Percentiles rank a stretch among this genome's conserved stretches.
Conservation (phyloP, 1,284 basidiomycete species). For the Ganoderma boninense region DNA sequence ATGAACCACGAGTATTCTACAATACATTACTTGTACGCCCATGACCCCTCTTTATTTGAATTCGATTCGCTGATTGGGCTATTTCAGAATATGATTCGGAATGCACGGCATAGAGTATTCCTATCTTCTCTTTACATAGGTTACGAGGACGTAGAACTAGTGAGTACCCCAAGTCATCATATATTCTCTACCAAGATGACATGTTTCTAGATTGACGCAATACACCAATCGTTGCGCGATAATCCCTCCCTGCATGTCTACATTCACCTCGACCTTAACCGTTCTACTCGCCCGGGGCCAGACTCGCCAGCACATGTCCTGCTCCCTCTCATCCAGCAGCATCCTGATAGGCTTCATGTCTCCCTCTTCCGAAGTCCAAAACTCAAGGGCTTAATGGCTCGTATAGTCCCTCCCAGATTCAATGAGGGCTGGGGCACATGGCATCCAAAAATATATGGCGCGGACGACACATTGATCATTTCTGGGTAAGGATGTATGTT, state of each 20-base stretch:
- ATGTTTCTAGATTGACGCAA: slow-evolving; percentile 65
- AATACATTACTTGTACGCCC: slow-evolving; percentile 47
- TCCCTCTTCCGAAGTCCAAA: slow-evolving; percentile 89
- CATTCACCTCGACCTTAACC: slow-evolving; percentile 89
- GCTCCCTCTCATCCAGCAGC: slow-evolving; percentile 74
- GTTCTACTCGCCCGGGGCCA: slow-evolving; percentile 87
- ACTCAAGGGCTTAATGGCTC: slow-evolving; percentile 77
- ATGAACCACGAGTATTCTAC: slow-evolving; percentile 49
- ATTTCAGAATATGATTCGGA: slow-evolving; percentile 73
- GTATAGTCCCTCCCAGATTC: slow-evolving; percentile 88
- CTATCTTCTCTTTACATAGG: slow-evolving; percentile 73
- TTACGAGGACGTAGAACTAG: slow-evolving; percentile 45
- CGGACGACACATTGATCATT: slow-evolving; percentile 92
- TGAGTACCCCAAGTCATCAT: slow-evolving; percentile 21
- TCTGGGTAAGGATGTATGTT: slow-evolving; percentile 76
- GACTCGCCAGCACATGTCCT: slow-evolving; percentile 81
- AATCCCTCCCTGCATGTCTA: slow-evolving; percentile 75
- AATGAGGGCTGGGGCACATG: slow-evolving; percentile 99
- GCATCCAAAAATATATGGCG: slow-evolving; percentile 97
- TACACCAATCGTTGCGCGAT: slow-evolving; percentile 65
- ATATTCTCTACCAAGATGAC: background rate
- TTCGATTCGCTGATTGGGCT: background rate
- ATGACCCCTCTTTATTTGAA: too few species aligned
- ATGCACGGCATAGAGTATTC: slow-evolving; percentile 81
- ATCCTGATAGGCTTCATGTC: slow-evolving; percentile 80